Percentiles rank a stretch among this genome's conserved stretches.
These are phyloP conservation scores for Parietaria judaica DNA, from an alignment of 306 rosid genomes.

Conservation along the genomic window DNA sequence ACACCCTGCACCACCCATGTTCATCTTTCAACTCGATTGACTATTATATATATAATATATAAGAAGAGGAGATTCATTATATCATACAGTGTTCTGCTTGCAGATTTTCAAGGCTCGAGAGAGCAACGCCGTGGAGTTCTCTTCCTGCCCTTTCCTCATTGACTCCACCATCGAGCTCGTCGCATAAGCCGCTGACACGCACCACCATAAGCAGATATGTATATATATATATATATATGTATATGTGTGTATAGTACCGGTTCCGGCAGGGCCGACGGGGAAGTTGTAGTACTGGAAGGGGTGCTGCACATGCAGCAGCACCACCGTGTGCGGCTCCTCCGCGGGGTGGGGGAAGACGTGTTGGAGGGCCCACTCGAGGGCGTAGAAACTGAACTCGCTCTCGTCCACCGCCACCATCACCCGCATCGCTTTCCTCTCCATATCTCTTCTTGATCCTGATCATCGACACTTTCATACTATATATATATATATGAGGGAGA, in stretches of 20 bases:
- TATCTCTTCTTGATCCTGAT: background rate
- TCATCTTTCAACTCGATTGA: too few species aligned
- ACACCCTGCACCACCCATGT: constrained; percentile 28
- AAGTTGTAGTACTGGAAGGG: constrained; percentile 21
- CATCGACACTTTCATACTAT: too few species aligned
- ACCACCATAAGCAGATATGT: too few species aligned
- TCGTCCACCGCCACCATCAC: constrained; percentile 69
- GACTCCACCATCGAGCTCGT: constrained; percentile 39
- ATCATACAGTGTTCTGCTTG: constrained; percentile 39
- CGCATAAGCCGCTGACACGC: constrained; percentile 34
- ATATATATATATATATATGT: too few species aligned
- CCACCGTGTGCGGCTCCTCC: constrained; percentile 23
- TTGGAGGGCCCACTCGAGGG: constrained; percentile 52
- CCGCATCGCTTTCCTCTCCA: constrained; percentile 25
- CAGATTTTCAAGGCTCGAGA: constrained; percentile 51
- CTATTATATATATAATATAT: too few species aligned
- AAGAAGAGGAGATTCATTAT: too few species aligned
- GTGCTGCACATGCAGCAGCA: constrained; percentile 41
- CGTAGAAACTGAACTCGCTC: constrained; percentile 54
- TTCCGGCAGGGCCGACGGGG: constrained; percentile 37
- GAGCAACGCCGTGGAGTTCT: constrained; percentile 30
- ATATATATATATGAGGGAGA: too few species aligned
- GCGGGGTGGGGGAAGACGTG: constrained; percentile 16
- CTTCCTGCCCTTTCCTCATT: constrained; percentile 55
- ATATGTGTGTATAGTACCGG: constrained; percentile 22